Evolutionary conservation across 805 yeast genomes (phyloP).

Genomic region (Metschnikowia reukaufii): DNA sequence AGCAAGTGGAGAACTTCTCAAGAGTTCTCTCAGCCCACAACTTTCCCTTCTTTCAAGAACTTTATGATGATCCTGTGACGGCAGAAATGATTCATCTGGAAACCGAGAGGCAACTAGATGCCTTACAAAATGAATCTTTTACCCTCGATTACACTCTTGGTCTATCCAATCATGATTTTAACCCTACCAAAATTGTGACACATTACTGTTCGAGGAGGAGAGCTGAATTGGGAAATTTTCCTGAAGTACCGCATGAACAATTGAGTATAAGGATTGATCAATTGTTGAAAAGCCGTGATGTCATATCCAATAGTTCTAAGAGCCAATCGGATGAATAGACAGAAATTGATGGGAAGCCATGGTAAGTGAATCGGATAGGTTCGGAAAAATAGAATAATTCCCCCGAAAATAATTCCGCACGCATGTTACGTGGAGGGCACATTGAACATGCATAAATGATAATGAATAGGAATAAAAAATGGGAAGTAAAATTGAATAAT

Average conservation of each 20-base stretch:
- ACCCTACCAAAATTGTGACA: constrained; percentile 21
- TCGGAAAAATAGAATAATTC: too few species aligned
- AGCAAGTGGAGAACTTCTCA: constrained; percentile 13
- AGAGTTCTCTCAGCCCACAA: constrained; percentile 15
- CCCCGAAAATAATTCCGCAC: too few species aligned
- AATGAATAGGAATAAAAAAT: too few species aligned
- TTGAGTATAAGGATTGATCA: constrained; percentile 9
- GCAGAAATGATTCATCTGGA: constrained; percentile 16
- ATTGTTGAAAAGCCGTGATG: constrained; percentile 11
- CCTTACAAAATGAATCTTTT: constrained; percentile 17
- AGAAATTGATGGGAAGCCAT: too few species aligned
- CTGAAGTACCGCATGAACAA: constrained; percentile 9
- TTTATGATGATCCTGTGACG: constrained; percentile 16
- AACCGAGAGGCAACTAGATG: constrained; percentile 15
- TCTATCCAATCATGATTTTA: constrained; percentile 29
- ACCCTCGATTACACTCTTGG: constrained; percentile 27
- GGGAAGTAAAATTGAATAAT: too few species aligned
- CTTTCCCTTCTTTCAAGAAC: constrained; percentile 21
- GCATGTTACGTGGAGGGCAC: neutral
- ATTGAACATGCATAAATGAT: neutral
- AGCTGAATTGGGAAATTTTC: constrained; percentile 2
- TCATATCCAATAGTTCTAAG: constrained; percentile 3
- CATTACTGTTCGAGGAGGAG: constrained; percentile 1
- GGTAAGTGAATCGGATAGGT: too few species aligned
- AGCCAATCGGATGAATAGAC: neutral